These are phyloP conservation scores for Chenopodium berlandieri DNA, from an alignment of 148 eudicot species.

Conservation along the genomic window DNA sequence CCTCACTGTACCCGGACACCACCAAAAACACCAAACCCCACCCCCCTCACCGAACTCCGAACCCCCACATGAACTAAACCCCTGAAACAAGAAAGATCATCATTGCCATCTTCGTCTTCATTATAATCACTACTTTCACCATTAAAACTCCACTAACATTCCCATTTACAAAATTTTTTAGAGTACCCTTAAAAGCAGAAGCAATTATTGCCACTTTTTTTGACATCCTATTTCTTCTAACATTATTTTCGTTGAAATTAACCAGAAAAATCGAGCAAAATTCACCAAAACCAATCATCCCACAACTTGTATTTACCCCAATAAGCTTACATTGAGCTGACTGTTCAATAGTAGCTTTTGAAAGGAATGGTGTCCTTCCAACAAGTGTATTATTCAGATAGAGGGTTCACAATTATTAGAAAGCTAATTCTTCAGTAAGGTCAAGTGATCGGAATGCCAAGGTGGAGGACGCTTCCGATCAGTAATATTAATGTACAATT, in stretches of 20 bases:
- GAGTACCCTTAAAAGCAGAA: slow-evolving; percentile 35
- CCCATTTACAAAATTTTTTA: slow-evolving; percentile 18
- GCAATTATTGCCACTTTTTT: slow-evolving; percentile 26
- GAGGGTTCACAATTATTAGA: too few relatives aligned
- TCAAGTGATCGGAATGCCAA: too few relatives aligned
- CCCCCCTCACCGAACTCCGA: too few relatives aligned
- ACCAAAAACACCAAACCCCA: too few relatives aligned
- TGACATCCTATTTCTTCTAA: slow-evolving; percentile 27
- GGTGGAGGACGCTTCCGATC: too few relatives aligned
- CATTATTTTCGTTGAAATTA: slow-evolving; percentile 15
- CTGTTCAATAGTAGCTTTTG: slow-evolving; percentile 35
- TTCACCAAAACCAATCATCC: slow-evolving; percentile 34
- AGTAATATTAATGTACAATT: too few relatives aligned
- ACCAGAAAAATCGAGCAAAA: slow-evolving; percentile 32
- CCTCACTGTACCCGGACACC: too few relatives aligned
- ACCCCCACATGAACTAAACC: slow-evolving; percentile 62
- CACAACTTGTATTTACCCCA: slow-evolving; percentile 8
- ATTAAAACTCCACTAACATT: slow-evolving; percentile 18
- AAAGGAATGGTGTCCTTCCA: too few relatives aligned
- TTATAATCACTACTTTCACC: slow-evolving; percentile 33
- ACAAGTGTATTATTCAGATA: too few relatives aligned
- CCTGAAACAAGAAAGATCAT: slow-evolving; percentile 78
- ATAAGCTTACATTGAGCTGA: slow-evolving; percentile 22
- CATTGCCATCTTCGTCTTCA: slow-evolving; percentile 32
- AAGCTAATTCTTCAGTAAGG: too few relatives aligned